Percentiles rank a stretch among this genome's conserved stretches.
Evolutionary conservation across 2,329 filamentous ascomycete species (phyloP).

Genomic region (Cladophialophora chaetospira): DNA sequence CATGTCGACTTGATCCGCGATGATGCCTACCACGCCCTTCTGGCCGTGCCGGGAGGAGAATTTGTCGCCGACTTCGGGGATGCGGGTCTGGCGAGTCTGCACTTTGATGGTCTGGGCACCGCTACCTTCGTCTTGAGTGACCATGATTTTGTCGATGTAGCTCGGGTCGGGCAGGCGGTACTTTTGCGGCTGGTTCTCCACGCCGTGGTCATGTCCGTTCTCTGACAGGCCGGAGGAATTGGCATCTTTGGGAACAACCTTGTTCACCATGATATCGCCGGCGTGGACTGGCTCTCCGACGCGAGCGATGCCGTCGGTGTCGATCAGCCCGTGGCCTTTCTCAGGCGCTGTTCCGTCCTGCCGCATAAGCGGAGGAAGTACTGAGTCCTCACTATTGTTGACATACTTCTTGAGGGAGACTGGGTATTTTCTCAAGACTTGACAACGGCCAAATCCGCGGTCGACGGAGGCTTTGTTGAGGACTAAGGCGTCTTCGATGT

Average conservation of each 20-base stretch:
- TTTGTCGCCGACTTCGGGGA: constrained; percentile 95
- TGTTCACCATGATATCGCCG: constrained; percentile 88
- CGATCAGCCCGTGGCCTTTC: constrained; percentile 71
- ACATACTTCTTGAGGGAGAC: constrained; percentile 85
- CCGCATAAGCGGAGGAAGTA: constrained; percentile 59
- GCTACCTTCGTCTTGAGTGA: constrained; percentile 81
- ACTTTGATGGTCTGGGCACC: constrained; percentile 89
- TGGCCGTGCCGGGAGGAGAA: constrained; percentile 98
- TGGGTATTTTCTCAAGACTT: constrained; percentile 95
- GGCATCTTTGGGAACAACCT: constrained; percentile 79
- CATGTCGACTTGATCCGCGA: constrained; percentile 95
- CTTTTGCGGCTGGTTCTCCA: constrained; percentile 50
- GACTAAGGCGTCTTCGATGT: constrained; percentile 97
- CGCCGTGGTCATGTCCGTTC: constrained; percentile 52
- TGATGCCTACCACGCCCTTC: constrained; percentile 96
- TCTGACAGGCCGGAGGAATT: constrained; percentile 69
- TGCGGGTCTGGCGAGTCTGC: constrained; percentile 90
- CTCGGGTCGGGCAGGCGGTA: constrained; percentile 83
- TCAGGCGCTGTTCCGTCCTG: constrained; percentile 55
- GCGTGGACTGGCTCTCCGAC: constrained; percentile 77
- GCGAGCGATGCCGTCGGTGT: constrained; percentile 82
- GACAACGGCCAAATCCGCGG: constrained; percentile 91
- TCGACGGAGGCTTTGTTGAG: constrained; percentile 96
- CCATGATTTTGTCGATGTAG: constrained; percentile 95
- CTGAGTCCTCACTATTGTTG: constrained; percentile 67